Evolutionary conservation across 352 stramenopile genomes (phyloP).

Genomic region (Phytophthora colocasiae): DNA sequence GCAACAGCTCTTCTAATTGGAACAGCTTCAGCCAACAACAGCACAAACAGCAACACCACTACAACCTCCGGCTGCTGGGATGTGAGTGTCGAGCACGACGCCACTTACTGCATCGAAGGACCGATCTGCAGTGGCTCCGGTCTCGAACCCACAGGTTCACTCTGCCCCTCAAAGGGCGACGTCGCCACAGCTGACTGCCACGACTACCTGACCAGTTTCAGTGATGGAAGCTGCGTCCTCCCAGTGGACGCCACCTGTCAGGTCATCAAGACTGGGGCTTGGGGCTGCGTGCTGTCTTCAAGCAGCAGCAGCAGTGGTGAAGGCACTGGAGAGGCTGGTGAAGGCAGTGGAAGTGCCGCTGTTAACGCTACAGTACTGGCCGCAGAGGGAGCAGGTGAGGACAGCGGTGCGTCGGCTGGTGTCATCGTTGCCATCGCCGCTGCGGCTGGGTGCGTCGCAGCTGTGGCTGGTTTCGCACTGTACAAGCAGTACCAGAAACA

Average conservation of each 20-base stretch:
- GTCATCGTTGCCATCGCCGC: constrained; percentile 28
- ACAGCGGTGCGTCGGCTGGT: constrained; percentile 13
- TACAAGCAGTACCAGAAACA: constrained; percentile 52
- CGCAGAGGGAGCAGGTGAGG: constrained; percentile 4
- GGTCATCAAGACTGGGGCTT: constrained; percentile 69
- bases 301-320: constrained; percentile 13
- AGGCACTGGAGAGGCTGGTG: background rate
- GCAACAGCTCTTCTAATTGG: constrained; percentile 12
- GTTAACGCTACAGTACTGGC: constrained; percentile 16
- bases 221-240: constrained; percentile 50
- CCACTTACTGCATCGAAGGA: constrained; percentile 58
- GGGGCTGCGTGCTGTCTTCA: constrained; percentile 59
- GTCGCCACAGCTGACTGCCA: constrained; percentile 57
- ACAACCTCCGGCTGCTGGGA: constrained; percentile 37
- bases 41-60: constrained; percentile 10
- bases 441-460: constrained; percentile 34
- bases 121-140: constrained; percentile 51
- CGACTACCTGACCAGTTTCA: constrained; percentile 59
- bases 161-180: constrained; percentile 50
- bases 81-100: constrained; percentile 50
- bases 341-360: constrained; percentile 18
- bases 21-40: constrained; percentile 9
- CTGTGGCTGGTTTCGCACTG: constrained; percentile 35
- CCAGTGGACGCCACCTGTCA: constrained; percentile 57
- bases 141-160: constrained; percentile 27